Percentiles rank a stretch among this genome's conserved stretches.
Conservation (phyloP, 768 basidiomycete species). For the Daedaleopsis sinensis region DNA sequence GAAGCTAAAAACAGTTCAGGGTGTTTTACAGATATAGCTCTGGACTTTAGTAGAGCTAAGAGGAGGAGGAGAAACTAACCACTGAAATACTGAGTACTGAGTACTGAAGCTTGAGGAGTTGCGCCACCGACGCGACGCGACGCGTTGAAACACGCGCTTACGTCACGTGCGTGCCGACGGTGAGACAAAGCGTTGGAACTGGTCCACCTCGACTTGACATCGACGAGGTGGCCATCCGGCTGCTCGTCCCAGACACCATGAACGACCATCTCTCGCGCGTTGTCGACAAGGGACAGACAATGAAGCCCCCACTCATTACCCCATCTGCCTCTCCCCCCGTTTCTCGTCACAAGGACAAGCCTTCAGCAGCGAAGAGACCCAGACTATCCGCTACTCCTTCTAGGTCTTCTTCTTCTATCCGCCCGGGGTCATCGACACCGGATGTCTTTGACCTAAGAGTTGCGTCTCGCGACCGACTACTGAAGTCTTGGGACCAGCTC, state of each 20-base stretch:
- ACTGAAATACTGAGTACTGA: too few relatives aligned
- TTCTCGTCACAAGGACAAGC: constrained; percentile 27
- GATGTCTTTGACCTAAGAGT: constrained; percentile 55
- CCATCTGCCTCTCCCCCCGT: constrained; percentile 58
- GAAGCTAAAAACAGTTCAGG: too few relatives aligned
- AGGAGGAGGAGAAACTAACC: too few relatives aligned
- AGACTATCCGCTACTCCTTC: constrained; percentile 49
- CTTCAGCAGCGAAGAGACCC: constrained; percentile 51
- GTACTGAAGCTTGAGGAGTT: background rate
- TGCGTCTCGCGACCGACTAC: constrained; percentile 57
- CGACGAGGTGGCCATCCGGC: background rate
- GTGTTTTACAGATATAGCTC: too few relatives aligned
- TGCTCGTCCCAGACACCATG: constrained; percentile 12
- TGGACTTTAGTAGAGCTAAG: too few relatives aligned
- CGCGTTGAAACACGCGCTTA: constrained; percentile 3
- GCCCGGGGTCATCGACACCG: constrained; percentile 22
- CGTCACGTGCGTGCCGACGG: constrained; percentile 18
- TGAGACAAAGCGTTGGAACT: constrained; percentile 1
- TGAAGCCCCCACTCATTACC: constrained; percentile 41
- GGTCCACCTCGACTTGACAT: background rate
- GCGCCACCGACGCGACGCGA: constrained; percentile 10
- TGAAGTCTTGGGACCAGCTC: constrained; percentile 67
- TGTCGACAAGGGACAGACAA: background rate
- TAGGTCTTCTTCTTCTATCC: constrained; percentile 25
- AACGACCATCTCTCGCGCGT: constrained; percentile 9